Percentiles rank a stretch among this genome's conserved stretches.
Conservation (phyloP, 441 rosid genomes). For the Gossypium trilobum region DNA sequence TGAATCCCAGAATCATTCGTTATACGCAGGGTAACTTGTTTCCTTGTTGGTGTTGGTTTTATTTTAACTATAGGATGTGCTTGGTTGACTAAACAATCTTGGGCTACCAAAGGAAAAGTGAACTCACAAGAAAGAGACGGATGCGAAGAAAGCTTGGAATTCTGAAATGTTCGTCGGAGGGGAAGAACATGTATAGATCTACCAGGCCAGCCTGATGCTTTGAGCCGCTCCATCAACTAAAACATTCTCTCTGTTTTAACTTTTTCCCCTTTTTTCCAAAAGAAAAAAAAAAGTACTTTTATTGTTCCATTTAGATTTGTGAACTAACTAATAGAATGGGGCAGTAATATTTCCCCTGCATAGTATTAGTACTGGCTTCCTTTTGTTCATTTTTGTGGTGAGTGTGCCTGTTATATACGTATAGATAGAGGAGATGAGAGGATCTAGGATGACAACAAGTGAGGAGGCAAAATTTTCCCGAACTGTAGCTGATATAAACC, state of each 20-base stretch:
- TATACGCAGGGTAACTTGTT: background rate
- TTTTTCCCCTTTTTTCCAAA: background rate
- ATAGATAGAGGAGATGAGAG: conserved; percentile 5
- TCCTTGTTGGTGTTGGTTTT: background rate
- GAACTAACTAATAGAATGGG: conserved; percentile 26
- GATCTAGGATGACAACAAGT: conserved; percentile 18
- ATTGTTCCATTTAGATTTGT: conserved; percentile 7
- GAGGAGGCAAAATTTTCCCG: conserved; percentile 23
- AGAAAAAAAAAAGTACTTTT: background rate
- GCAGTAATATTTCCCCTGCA: conserved; percentile 30
- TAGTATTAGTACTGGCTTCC: conserved; percentile 17
- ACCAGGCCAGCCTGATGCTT: conserved; percentile 15
- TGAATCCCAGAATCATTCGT: background rate
- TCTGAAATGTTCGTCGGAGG: conserved; percentile 2
- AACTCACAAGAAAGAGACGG: background rate
- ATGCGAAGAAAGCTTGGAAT: background rate
- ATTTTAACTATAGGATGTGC: background rate
- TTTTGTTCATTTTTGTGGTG: conserved; percentile 29
- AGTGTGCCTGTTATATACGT: conserved; percentile 22
- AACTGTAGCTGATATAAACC: conserved; percentile 22
- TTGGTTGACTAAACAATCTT: background rate
- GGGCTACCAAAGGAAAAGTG: background rate
- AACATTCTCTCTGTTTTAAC: conserved; percentile 7
- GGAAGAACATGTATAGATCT: conserved; percentile 24
- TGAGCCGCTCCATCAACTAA: conserved; percentile 9